Base-by-base conservation (phyloP, 164 flowering plant genomes). In the Euptelea pleiosperma region DNA sequence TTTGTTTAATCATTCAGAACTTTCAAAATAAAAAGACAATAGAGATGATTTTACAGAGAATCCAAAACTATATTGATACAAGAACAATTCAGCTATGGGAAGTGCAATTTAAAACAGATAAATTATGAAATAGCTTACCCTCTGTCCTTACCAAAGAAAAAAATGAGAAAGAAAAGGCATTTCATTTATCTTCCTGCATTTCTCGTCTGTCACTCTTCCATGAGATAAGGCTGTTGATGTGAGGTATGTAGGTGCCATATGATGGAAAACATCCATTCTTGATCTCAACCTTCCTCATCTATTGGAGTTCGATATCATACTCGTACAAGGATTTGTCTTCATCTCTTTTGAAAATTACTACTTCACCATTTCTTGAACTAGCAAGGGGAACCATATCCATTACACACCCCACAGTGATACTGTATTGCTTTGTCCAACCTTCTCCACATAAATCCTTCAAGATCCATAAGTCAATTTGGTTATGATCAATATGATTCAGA, bases 161-260 rank as follows among this genome's bases (percentile, higher is more conserved):
- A n/a, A n/a, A n/a, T n/a, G n/a, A n/a, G n/a, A n/a, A n/a, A n/a
- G n/a, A n/a, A n/a, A n/a, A n/a, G n/a, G n/a, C n/a, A n/a, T n/a
- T n/a, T 31, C 24, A 30, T 30, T 19, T 11, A 25, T 21, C 34
- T 58, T 33, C 53, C 4, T 21, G 31, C 26, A 24, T 18, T 24
- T 42, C 30, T 24, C 5, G 25, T 18, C 2, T 22, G 18, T 19
- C 10, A n/a, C 8, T 39, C 14, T 1, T 40, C 77, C 81, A 77
- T 5, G 74, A 63, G 15, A 70, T 55, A 26, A 77, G 69, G 70
- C 70, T 74, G 18, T 69, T 77, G 35, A 75, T 55, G 56, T 77
- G 81, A 52, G 76, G 76, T 0, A 74, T 3, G 35, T 30, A 61
- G 3, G 40, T 8, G 11, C 46, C 54, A 35, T 37, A 15, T 1